Base-by-base conservation (phyloP, 768 basidiomycete genomes). In the Boletus bicolor region DNA sequence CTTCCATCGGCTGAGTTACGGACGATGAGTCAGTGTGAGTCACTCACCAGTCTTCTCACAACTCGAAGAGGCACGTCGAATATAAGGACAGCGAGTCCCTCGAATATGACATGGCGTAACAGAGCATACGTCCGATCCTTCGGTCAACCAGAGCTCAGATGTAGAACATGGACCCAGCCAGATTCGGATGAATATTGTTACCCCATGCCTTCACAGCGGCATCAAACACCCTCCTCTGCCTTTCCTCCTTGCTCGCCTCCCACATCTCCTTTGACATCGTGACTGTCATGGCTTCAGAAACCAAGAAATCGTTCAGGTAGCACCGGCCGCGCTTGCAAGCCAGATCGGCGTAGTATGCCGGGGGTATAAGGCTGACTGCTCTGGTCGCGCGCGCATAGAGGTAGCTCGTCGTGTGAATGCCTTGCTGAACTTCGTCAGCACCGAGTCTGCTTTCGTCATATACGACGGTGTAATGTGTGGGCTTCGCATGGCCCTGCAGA, bases 351-450 rank as follows among this genome's bases (percentile, higher is more conserved):
- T 90, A 91, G 64, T 89, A 89, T 0, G 88, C 89, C 0, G 89
- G 79, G 0, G 90, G 88, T 6, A 91, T 78, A 28, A 92, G 73
- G 65, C 87, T 89, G 32, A 94, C 91, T 0, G 89, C 86, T 62
- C 89, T 87, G 4, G 90, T 93, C 0, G 91, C 89, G 5, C 91
- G 81, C 0, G 87, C 90, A 62, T 89, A 94, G n/a, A 89, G 75
- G 64, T 91, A 91, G 62, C 83, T 84, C 14, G 77, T 69, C 50
- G 82, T 76, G 64, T 92, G 80, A 0, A 87, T 84, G 3, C 89
- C 86, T 54, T 84, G 76, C 64, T 93, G 91, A 12, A 92, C 73
- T 14, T 82, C 81, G 66, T 93, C 86, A 1, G 89, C 85, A 4
- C 72, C 72, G 21, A 91, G 74, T 3, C 55, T 65, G 64, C 82